Evolutionary conservation across 257 asterid species (phyloP), one percentile per base, ranked within the genome.

Genomic region (Solanum sitiens): DNA sequence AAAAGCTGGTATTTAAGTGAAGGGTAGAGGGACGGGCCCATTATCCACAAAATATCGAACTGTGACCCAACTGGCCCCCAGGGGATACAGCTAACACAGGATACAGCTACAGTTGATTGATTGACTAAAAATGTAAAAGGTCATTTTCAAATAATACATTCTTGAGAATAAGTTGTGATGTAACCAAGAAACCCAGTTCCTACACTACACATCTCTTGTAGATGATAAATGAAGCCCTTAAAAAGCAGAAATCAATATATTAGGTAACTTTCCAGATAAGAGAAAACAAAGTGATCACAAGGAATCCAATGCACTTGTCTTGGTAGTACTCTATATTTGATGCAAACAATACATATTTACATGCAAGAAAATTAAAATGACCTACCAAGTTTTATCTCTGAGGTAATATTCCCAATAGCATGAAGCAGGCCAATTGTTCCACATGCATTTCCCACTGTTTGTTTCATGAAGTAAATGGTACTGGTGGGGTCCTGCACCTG

Each of bases 371-470:
- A 20, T 50, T 27, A 18, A 80, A 71, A 86, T 67, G 79, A 88
- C 94, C 84, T 89, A 95, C 98, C 94, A 90, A 97, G 98, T 83
- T 97, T 94, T 89, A 97, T 95, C 95, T 91, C 92, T 77, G 99
- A 93, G 90, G 96, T 94, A 89, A 97, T 91, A 89, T 97, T 95
- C 75, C 98, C 99, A 71, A 97, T 93, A 89, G 98, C 97, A 91
- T 97, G 99, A 88, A 97, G 98, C 83, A 97, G 98, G n/a, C 98
- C 98, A 90, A 97, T 90, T 63, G 99, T 97, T 85, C 98, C 98
- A 90, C 99, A 97, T 77, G 98, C 98, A 95, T 97, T 97, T 92
- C 98, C 98, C 63, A 97, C 99, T 72, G 98, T 97, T 92, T 97
- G 99, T 91, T 95, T 95, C 98, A 95, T 92, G 88, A 95, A 97